Conservation (phyloP, 805 yeast genomes). For the Ogataea philodendri region DNA sequence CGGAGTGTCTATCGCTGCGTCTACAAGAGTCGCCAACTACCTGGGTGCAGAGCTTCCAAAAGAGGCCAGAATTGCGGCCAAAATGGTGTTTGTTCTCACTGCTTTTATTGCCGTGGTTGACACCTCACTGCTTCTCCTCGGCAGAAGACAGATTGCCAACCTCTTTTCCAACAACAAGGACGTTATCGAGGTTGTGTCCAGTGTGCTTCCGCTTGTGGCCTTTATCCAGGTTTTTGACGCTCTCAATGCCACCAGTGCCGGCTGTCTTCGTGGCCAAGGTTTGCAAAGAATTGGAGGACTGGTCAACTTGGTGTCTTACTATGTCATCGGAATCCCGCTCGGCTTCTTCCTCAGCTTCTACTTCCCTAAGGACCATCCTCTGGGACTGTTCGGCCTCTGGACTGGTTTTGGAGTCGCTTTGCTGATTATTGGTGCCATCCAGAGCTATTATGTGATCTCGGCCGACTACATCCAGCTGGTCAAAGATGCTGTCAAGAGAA, state of each 20-base stretch:
- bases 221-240: slow-evolving; percentile 48
- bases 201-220: slow-evolving; percentile 33
- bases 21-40: slow-evolving; percentile 74
- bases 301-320: slow-evolving; percentile 57
- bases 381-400: slow-evolving; percentile 42
- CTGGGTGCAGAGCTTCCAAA: slow-evolving; percentile 53
- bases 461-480: slow-evolving; percentile 53
- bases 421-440: slow-evolving; percentile 46
- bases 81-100: slow-evolving; percentile 30
- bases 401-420: slow-evolving; percentile 35
- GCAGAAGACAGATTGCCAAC: slow-evolving; percentile 26
- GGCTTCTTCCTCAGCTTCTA: slow-evolving; percentile 58
- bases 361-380: slow-evolving; percentile 33
- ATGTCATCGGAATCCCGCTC: slow-evolving; percentile 66
- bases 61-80: slow-evolving; percentile 31
- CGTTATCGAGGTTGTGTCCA: slow-evolving; percentile 27
- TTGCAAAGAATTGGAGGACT: slow-evolving; percentile 55
- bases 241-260: slow-evolving; percentile 48
- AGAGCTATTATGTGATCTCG: slow-evolving; percentile 44
- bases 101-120: slow-evolving; percentile 25
- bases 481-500: slow-evolving; percentile 40
- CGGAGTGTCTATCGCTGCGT: slow-evolving; percentile 71
- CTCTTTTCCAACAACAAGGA: slow-evolving; percentile 34
- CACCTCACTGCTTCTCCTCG: slow-evolving; percentile 26
- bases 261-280: slow-evolving; percentile 58